Evolutionary conservation across 1,284 basidiomycete genomes (phyloP), one percentile per base, ranked within the genome.

Genomic region (Gomphus bonarii): DNA sequence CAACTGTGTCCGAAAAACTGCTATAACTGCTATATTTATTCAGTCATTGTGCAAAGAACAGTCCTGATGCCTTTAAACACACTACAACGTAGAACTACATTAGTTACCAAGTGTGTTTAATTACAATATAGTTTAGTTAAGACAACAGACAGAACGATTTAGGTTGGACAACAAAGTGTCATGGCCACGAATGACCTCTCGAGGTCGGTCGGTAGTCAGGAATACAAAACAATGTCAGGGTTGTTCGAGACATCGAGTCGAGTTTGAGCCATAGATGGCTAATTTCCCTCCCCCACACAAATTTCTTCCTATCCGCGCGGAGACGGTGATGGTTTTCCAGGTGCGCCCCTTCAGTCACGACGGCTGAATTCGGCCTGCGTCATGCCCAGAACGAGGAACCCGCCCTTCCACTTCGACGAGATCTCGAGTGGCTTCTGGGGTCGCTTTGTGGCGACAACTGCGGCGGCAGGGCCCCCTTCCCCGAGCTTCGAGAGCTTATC

Each of bases 331-430:
- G 30, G 4, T 31, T 6, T 25, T 30, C 5, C 12, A 18, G 20
- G n/a, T 6, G 22, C 25, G 8, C 18, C 66, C 1, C 40, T 52
- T 75, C 68, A 85, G 62, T 84, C 84, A 68, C 81, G 82, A 64
- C 86, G 74, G 67, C 85, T 79, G 66, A 91, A 77, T 67, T 91
- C 88, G 11, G 80, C 85, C 65, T 88, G 88, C 1, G 87, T 88
- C 59, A 91, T 75, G 68, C 89, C 79, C 54, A 91, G 78, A 59
- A 85, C 74, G 63, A 89, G 89, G 54, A 80, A 81, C 54, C 75
- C 65, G 28, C 58, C 71, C 63, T 78, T 78, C 69, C 81, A 81
- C 67, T 84, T 81, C 63, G 81, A 76, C 31, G 88, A 85, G 9
- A 85, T 84, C 66, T 88, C 77, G 58, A 91, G 88, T 10, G 40